Evolutionary conservation across 257 asterid species (phyloP).

Genomic region (Solanum megistacrolobum): DNA sequence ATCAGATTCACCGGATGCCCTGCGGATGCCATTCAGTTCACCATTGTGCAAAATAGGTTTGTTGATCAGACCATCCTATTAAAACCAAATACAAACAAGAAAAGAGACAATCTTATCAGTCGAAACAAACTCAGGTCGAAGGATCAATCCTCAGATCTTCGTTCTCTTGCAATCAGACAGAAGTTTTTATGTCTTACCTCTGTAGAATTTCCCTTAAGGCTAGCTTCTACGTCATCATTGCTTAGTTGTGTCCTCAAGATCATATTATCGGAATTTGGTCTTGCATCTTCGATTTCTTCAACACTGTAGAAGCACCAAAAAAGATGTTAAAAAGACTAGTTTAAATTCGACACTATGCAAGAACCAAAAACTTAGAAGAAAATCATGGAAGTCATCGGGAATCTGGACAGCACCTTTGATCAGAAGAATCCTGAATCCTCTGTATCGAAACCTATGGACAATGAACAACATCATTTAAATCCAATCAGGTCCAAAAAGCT

Average conservation of each 20-base stretch:
- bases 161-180: not conserved
- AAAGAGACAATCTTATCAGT: not conserved
- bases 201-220: constrained; percentile 14
- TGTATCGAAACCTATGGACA: constrained; percentile 66
- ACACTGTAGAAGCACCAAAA: constrained; percentile 25
- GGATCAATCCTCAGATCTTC: not conserved
- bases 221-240: constrained; percentile 32
- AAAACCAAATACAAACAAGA: not conserved
- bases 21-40: not conserved
- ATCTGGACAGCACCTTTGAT: constrained; percentile 46
- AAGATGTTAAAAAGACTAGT: not conserved
- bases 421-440: constrained; percentile 52
- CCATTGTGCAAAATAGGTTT: not conserved
- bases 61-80: not conserved
- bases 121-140: not conserved
- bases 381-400: not conserved
- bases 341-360: not conserved
- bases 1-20: constrained; percentile 81
- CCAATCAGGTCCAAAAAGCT: not conserved
- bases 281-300: constrained; percentile 50
- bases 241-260: constrained; percentile 57
- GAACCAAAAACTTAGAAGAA: not conserved
- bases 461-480: not conserved
- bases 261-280: constrained; percentile 32
- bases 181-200: constrained; percentile 36